Evolutionary conservation across 164 flowering plant species (phyloP).

Genomic region (Cinnamomum chago): DNA sequence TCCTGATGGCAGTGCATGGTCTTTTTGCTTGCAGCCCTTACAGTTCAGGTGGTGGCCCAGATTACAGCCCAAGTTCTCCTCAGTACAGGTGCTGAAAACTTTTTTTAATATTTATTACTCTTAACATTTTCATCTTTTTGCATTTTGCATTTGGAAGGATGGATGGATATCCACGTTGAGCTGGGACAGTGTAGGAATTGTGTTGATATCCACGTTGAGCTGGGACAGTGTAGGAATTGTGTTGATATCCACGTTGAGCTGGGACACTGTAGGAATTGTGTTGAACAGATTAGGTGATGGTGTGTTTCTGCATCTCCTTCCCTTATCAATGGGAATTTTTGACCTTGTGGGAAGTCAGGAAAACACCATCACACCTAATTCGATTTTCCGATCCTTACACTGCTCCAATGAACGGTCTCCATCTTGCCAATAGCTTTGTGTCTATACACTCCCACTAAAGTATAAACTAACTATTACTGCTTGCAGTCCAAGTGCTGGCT

Average conservation of each 20-base stretch:
- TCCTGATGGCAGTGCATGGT: not conserved
- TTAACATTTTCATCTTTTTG: not conserved
- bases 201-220: too few species aligned
- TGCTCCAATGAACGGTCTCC: not conserved
- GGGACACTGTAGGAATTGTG: not conserved
- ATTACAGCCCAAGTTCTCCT: slow-evolving; percentile 91
- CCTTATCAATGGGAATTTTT: not conserved
- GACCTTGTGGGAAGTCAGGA: not conserved
- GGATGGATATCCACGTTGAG: not conserved
- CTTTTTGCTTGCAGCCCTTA: slow-evolving; percentile 55
- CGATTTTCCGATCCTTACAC: too few species aligned
- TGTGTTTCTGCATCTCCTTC: not conserved
- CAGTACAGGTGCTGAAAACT: slow-evolving; percentile 61
- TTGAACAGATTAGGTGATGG: not conserved
- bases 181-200: not conserved
- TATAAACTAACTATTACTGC: not conserved
- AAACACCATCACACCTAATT: not conserved
- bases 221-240: not conserved
- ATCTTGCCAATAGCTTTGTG: not conserved
- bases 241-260: too few species aligned
- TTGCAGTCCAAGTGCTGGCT: slow-evolving; percentile 88
- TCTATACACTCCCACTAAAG: not conserved
- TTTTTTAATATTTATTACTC: too few species aligned
- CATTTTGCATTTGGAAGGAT: not conserved
- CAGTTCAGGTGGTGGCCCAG: slow-evolving; percentile 65